phyloP scores from a whole-genome alignment of 192 early-diverging fungal species.

The Rhizoclosmatium globosum region DNA sequence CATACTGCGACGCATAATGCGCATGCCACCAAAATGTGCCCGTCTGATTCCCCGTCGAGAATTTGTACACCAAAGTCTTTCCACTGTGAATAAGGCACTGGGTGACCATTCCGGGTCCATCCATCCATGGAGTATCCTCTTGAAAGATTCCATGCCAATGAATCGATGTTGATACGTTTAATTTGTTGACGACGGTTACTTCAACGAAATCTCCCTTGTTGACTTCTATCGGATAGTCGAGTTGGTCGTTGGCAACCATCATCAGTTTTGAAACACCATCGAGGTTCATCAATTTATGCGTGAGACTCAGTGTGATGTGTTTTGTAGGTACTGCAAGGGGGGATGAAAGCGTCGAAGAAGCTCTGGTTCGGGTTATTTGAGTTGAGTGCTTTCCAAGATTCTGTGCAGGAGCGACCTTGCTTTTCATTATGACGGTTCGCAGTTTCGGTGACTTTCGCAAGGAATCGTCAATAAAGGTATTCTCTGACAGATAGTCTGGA shows the following conservation, averaged over 20 bases:
- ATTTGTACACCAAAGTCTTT: conserved; percentile 40
- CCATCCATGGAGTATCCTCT: conserved; percentile 72
- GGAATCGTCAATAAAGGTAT: no score
- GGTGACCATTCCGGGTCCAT: conserved; percentile 61
- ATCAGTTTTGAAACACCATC: conserved; percentile 29
- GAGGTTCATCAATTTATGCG: not conserved
- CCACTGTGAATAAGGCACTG: conserved; percentile 65
- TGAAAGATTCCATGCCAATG: conserved; percentile 79
- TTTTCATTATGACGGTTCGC: not conserved
- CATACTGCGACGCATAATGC: conserved; percentile 7
- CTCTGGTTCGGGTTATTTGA: not conserved
- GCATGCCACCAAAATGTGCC: conserved; percentile 18
- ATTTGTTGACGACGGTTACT: conserved; percentile 37
- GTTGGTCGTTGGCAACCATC: conserved; percentile 26
- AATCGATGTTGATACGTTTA: conserved; percentile 44
- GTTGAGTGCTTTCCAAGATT: not conserved
- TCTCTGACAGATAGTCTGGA: no score
- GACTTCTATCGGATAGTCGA: conserved; percentile 18
- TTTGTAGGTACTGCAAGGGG: not conserved
- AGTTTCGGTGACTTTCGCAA: no score
- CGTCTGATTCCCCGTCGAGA: not conserved
- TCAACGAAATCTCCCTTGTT: conserved; percentile 30
- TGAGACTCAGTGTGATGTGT: conserved; percentile 6
- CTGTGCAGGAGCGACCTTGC: not conserved
- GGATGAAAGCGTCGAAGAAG: not conserved